These are phyloP conservation scores for Leccinum pachyderme DNA, from an alignment of 1,284 basidiomycete genomes.

Conservation along the genomic window DNA sequence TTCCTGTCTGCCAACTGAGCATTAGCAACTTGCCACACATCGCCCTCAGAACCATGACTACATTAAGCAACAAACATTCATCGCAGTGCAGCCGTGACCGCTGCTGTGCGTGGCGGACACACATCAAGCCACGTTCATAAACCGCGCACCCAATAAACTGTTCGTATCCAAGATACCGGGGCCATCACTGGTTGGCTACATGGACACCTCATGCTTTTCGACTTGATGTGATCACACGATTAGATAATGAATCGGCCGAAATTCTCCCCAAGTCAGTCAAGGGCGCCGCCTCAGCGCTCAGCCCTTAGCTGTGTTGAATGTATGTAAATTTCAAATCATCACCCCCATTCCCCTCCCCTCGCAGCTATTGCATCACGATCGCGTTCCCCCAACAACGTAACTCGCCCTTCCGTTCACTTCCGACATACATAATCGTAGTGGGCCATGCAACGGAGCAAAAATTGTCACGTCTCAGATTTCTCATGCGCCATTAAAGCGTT, in stretches of 20 bases:
- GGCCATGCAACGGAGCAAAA: neutral
- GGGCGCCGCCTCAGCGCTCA: neutral
- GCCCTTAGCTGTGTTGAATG: too few species aligned
- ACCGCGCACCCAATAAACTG: too few species aligned
- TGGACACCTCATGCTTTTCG: neutral
- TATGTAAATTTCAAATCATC: neutral
- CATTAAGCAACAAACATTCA: neutral
- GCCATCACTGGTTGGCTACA: neutral
- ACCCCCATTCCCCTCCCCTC: neutral
- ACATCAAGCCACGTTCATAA: neutral
- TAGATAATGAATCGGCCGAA: slow-evolving; percentile 15
- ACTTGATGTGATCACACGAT: neutral
- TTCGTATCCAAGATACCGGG: slow-evolving; percentile 15
- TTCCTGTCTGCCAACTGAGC: neutral
- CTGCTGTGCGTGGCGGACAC: neutral
- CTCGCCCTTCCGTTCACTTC: neutral
- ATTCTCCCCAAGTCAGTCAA: neutral
- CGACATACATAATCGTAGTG: neutral
- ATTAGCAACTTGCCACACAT: too few species aligned
- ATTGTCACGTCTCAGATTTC: neutral
- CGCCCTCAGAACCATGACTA: neutral
- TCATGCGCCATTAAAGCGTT: slow-evolving; percentile 3
- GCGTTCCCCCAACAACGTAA: neutral
- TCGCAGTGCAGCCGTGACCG: neutral
- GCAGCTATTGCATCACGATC: neutral